These are phyloP conservation scores for Aurantiochytrium sp. DNA, from an alignment of 108 stramenopile genomes.

Conservation along the genomic window DNA sequence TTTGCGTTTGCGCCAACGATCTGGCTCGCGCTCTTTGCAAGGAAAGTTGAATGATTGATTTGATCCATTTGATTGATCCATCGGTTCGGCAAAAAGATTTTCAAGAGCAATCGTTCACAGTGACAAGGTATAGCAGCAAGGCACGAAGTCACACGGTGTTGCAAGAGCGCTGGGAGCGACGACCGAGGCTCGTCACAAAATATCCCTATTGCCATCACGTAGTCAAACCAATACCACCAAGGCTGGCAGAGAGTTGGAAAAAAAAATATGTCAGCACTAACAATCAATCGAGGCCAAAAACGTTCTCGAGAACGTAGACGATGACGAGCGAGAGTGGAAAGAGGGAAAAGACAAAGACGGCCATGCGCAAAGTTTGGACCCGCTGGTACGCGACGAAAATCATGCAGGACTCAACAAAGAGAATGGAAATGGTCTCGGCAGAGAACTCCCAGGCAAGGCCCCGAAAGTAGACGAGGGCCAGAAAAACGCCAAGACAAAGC, in stretches of 20 bases:
- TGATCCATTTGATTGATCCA: too few species aligned
- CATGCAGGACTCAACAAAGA: conserved; percentile 76
- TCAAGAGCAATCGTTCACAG: too few species aligned
- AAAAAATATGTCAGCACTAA: background rate
- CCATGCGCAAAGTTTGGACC: conserved; percentile 43
- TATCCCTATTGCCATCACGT: background rate
- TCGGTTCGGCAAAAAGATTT: too few species aligned
- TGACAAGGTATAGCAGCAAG: too few species aligned
- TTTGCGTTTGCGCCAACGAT: background rate
- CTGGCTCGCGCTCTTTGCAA: background rate
- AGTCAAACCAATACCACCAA: background rate
- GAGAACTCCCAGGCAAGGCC: conserved; percentile 88
- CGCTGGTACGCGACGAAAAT: conserved; percentile 43
- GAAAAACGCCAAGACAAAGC: conserved; percentile 85
- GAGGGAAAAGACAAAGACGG: conserved; percentile 51
- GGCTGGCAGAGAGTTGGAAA: background rate
- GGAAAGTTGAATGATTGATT: too few species aligned
- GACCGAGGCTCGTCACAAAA: too few species aligned
- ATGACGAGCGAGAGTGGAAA: conserved; percentile 75
- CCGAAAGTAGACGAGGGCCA: conserved; percentile 78
- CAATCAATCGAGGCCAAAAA: conserved; percentile 11
- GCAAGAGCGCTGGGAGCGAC: too few species aligned
- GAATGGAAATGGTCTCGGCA: conserved; percentile 85
- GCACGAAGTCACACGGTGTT: too few species aligned
- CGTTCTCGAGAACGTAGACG: conserved; percentile 63